Base-by-base conservation (phyloP, 768 basidiomycete genomes). In the Dacryopinax spathularia region DNA sequence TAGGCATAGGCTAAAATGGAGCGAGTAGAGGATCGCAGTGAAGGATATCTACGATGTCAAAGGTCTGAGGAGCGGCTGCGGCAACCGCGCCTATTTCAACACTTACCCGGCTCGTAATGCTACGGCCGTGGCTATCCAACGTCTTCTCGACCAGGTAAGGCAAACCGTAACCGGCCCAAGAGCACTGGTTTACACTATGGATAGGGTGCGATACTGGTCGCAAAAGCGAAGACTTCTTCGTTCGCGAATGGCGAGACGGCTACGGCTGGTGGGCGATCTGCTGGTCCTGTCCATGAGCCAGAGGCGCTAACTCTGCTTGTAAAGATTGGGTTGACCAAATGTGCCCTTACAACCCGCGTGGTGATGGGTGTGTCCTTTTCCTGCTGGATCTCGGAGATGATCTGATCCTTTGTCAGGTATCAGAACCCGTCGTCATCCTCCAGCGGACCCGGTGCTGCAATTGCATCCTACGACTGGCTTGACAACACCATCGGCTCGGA, bases 151-250 rank as follows among this genome's bases (percentile, higher is more conserved):
- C 70, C 1, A 74, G 76, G 29, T 69, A 70, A 31, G 64, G 48
- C 29, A 77, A 73, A 2, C 79, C 80, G 5, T 73, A 77, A 3
- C 74, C 80, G 0, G 69, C 83, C 18, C 75, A 78, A 66, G 74
- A 72, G 16, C 76, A n/a, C n/a, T n/a, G n/a, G n/a, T n/a, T n/a
- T n/a, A n/a, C n/a, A n/a, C 83, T 3, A 67, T 81, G 31, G 74
- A 76, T 60, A 77, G 36, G 83, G 83, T 27, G 79, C 80, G 16
- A 71, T 78, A 9, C 71, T 82, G 65, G 75, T 84, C 1, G 82
- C 81, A 34, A 84, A 83, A 69, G 78, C 78, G 7, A 80, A 80
- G 64, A 79, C 79, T 9, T 78, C 79, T 0, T 79, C 80, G 66
- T 81, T 81, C 66, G 80, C 79, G n/a, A 79, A 80, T 66, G 79